Evolutionary conservation across 306 rosid species (phyloP).

Genomic region (Glycine latifolia): DNA sequence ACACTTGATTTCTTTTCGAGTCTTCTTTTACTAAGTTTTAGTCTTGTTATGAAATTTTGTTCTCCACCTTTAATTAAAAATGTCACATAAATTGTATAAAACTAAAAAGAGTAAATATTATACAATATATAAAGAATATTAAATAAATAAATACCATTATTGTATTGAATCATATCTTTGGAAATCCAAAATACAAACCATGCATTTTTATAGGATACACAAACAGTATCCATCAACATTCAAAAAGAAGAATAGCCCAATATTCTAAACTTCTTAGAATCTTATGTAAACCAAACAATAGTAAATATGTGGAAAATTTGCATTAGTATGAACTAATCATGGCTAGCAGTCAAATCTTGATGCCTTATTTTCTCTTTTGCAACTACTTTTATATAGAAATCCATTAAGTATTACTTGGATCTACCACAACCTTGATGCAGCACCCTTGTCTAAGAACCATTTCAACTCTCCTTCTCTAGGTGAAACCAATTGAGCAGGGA

Average conservation of each 20-base stretch:
- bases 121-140: neutral
- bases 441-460: constrained; percentile 84
- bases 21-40: too few species aligned
- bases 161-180: neutral
- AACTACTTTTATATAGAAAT: neutral
- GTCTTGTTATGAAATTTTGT: neutral
- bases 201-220: constrained; percentile 11
- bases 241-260: constrained; percentile 12
- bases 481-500: constrained; percentile 70
- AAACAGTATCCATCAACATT: constrained; percentile 21
- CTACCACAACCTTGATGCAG: constrained; percentile 71
- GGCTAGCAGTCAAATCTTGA: constrained; percentile 12
- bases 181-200: neutral
- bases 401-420: neutral
- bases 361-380: constrained; percentile 16
- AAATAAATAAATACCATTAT: constrained; percentile 19
- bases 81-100: neutral
- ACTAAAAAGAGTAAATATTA: neutral
- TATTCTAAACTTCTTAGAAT: neutral
- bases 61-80: neutral
- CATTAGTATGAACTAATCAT: constrained; percentile 9
- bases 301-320: neutral
- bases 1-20: too few species aligned
- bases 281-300: neutral
- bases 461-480: constrained; percentile 68